phyloP scores from a whole-genome alignment of 1,139 yeast genomes.

The Candida glucosophila region DNA sequence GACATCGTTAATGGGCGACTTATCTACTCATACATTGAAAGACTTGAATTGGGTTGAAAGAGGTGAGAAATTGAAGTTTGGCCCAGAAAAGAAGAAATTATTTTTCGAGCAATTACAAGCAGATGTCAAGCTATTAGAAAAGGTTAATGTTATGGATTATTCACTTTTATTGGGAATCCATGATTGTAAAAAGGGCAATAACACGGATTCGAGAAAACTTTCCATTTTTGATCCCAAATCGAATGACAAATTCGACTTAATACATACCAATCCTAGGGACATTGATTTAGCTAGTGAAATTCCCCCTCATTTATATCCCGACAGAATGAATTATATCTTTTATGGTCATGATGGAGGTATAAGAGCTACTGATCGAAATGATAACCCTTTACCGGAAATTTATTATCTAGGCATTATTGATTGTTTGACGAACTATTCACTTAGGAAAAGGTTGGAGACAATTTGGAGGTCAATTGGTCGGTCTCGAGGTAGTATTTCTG shows the following conservation, averaged over 20 bases:
- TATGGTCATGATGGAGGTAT: constrained; percentile 86
- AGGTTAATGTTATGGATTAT: constrained; percentile 89
- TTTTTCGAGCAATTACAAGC: constrained; percentile 62
- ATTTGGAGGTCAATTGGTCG: constrained; percentile 73
- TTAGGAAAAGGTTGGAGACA: constrained; percentile 75
- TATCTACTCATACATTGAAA: constrained; percentile 48
- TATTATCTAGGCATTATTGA: constrained; percentile 94
- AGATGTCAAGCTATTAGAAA: constrained; percentile 67
- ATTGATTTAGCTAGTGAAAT: constrained; percentile 34
- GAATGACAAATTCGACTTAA: constrained; percentile 30
- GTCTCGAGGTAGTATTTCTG: constrained; percentile 65
- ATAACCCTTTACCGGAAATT: constrained; percentile 58
- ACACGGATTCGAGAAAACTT: constrained; percentile 28
- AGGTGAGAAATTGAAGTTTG: constrained; percentile 55
- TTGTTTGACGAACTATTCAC: constrained; percentile 78
- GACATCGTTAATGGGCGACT: constrained; percentile 15
- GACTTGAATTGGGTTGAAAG: constrained; percentile 83
- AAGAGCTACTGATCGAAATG: constrained; percentile 57
- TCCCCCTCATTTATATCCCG: constrained; percentile 40
- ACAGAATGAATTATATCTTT: constrained; percentile 47
- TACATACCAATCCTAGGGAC: constrained; percentile 40
- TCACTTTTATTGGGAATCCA: constrained; percentile 84
- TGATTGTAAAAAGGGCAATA: constrained; percentile 55
- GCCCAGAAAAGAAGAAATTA: constrained; percentile 53
- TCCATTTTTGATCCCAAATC: constrained; percentile 44